Percentiles rank a stretch among this genome's conserved stretches.
phyloP scores from a whole-genome alignment of 2,329 filamentous ascomycete genomes.

The Zymoseptoria passerinii region DNA sequence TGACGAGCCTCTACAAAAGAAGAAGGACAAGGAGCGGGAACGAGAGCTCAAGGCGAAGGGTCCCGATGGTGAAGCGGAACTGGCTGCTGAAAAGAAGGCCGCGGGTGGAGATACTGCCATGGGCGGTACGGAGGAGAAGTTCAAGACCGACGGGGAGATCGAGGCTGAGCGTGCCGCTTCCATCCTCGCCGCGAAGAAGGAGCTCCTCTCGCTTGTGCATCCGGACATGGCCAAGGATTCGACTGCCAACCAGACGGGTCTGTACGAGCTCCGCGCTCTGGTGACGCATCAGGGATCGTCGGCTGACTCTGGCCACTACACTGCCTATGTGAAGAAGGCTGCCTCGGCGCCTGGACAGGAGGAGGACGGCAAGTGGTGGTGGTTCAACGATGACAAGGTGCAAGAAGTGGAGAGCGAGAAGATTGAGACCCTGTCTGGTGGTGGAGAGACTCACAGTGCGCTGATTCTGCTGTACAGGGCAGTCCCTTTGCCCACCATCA shows the following conservation, averaged over 20 bases:
- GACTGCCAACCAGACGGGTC: constrained; percentile 82
- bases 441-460: constrained; percentile 72
- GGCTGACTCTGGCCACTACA: constrained; percentile 97
- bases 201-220: constrained; percentile 70
- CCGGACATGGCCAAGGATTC: constrained; percentile 66
- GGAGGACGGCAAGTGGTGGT: constrained; percentile 97
- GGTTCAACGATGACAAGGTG: constrained; percentile 99
- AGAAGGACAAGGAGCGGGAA: constrained; percentile 65
- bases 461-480: constrained; percentile 72
- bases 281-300: constrained; percentile 95
- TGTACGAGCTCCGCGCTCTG: constrained; percentile 89
- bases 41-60: constrained; percentile 27
- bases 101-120: constrained; percentile 59
- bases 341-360: constrained; percentile 70
- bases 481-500: constrained; percentile 51
- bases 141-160: constrained; percentile 89
- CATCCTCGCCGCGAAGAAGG: constrained; percentile 75
- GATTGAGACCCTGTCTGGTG: constrained; percentile 81
- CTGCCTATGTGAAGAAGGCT: constrained; percentile 92
- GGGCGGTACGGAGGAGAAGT: constrained; percentile 69
- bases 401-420: constrained; percentile 85
- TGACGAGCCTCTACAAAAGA: constrained; percentile 73
- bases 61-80: constrained; percentile 35
- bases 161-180: constrained; percentile 74
- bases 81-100: constrained; percentile 39